A percentile compares a stretch with the other conserved stretches of the same genome.
Conservation (phyloP, 2,329 filamentous ascomycete species). For the Cytospora mali region DNA sequence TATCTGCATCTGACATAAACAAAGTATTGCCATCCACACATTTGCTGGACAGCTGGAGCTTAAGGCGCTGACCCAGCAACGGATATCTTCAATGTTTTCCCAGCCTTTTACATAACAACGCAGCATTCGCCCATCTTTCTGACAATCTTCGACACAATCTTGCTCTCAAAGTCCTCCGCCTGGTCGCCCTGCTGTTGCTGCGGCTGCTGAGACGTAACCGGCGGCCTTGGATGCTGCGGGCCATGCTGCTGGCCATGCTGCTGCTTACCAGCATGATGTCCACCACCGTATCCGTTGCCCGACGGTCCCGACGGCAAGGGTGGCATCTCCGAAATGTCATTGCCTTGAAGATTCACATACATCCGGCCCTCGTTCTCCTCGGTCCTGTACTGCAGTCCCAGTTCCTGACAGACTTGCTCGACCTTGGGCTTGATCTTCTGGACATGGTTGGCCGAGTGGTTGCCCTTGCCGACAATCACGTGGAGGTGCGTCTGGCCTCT, state of each 20-base stretch:
- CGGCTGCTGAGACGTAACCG: constrained; percentile 40
- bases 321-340: constrained; percentile 50
- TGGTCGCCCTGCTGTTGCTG: constrained; percentile 52
- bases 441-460: constrained; percentile 78
- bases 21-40: background rate
- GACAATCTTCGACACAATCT: constrained; percentile 61
- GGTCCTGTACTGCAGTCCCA: constrained; percentile 80
- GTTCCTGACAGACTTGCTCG: constrained; percentile 80
- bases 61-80: background rate
- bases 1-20: background rate
- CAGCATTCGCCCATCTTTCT: constrained; percentile 59
- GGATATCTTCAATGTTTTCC: background rate
- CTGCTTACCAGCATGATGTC: constrained; percentile 43
- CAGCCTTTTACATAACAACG: constrained; percentile 65
- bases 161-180: constrained; percentile 61
- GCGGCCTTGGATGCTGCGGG: constrained; percentile 39
- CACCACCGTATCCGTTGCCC: constrained; percentile 39
- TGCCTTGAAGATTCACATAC: constrained; percentile 82
- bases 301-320: constrained; percentile 53
- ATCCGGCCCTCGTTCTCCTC: constrained; percentile 91
- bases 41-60: background rate
- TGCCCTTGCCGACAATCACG: constrained; percentile 95
- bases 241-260: constrained; percentile 48
- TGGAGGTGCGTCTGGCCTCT: constrained; percentile 82
- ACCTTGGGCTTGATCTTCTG: constrained; percentile 97